Base-by-base conservation (phyloP, 345 rosid species). In the Euphorbia peplus region DNA sequence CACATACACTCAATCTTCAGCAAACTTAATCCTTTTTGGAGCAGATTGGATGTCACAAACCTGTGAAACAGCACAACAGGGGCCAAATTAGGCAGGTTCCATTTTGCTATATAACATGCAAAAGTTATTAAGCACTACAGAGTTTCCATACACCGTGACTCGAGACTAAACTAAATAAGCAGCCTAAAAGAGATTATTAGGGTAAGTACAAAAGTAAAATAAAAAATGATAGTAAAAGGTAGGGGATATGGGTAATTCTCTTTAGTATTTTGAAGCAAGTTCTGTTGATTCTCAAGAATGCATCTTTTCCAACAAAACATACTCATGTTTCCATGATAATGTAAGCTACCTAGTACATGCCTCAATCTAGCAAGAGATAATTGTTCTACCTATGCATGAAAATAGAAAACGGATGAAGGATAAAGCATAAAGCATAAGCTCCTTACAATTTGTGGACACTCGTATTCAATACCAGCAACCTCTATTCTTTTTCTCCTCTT, bases 361-460 rank as follows among this genome's bases (percentile, higher is more conserved):
- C 2, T 30, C 3, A 30, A 52, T 19, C 29, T 37, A 26, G 22
- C 32, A 22, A 11, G 8, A 14, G 42, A 13, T 48, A 21, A 0
- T 37, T 2, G 15, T 1, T 47, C 24, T 21, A 18, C 16, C 13
- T 39, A 25, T 58, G 37, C 6, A 32, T 15, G 22, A 37, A 66
- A 26, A 44, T 19, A n/a, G 28, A 53, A 21, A 21, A 28, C 13
- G 4, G 58, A 59, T 32, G 6, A 2, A 64, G 4, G 58, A 59
- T 32, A 32, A 2, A 64, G 21, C 5, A 69, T 21, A n/a, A 58
- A 57, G 52, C 1, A 42, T 12, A n/a, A 22, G 53, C 28, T 64
- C 70, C 98, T 88, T 88, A 95, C 97, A 58, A 95, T 85, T 74
- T 82, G 88, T 0, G 99, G 96, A 85, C 92, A 91, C 56, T 84